phyloP scores from a whole-genome alignment of 1,284 basidiomycete species.

The Tilletiaria anomala region DNA sequence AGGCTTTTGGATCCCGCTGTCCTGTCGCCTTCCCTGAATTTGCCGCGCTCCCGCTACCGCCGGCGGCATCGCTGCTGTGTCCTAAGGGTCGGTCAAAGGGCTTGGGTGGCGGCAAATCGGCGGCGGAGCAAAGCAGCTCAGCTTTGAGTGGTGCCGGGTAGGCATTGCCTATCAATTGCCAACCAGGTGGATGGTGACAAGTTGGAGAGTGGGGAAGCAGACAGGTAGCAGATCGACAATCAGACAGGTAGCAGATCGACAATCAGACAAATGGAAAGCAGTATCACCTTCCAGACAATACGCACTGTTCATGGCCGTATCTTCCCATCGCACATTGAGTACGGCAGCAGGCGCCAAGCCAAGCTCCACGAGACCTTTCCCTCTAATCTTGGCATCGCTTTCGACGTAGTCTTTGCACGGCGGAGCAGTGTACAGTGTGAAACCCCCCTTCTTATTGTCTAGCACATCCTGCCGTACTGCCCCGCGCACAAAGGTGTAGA shows the following conservation, averaged over 20 bases:
- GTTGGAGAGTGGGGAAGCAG: neutral
- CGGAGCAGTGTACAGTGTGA: slow-evolving; percentile 64
- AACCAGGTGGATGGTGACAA: too few species aligned
- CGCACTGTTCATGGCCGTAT: slow-evolving; percentile 53
- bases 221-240: neutral
- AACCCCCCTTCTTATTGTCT: slow-evolving; percentile 52
- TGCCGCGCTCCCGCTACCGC: neutral
- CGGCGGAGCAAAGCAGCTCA: slow-evolving; percentile 1
- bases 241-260: neutral
- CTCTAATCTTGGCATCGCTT: slow-evolving; percentile 55
- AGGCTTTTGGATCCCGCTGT: slow-evolving; percentile 3
- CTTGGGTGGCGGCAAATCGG: slow-evolving; percentile 4
- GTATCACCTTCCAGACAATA: neutral
- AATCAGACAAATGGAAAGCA: neutral
- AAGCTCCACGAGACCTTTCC: slow-evolving; percentile 54
- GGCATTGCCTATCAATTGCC: slow-evolving; percentile 4
- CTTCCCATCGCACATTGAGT: slow-evolving; percentile 58
- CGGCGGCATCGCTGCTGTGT: neutral
- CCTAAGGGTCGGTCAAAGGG: slow-evolving; percentile 1
- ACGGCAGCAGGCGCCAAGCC: slow-evolving; percentile 65
- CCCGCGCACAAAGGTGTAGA: slow-evolving; percentile 65
- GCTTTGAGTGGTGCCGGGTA: slow-evolving; percentile 3
- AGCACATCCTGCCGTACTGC: neutral
- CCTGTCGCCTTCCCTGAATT: neutral
- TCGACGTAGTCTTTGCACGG: slow-evolving; percentile 67